These are phyloP conservation scores for Wickerhamomyces silvicola DNA, from an alignment of 805 yeast genomes.

Conservation along the genomic window DNA sequence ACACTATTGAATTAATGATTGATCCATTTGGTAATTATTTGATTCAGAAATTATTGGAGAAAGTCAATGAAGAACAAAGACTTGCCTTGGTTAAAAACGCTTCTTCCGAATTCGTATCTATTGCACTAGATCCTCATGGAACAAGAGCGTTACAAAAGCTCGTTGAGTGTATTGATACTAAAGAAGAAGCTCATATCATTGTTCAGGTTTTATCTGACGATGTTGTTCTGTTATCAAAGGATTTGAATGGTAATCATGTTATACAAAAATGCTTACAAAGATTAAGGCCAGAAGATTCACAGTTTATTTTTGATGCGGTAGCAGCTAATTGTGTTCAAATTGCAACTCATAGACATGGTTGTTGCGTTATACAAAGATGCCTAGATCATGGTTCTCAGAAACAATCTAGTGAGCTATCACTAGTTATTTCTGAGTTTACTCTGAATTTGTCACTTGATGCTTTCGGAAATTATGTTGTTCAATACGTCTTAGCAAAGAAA, in stretches of 20 bases:
- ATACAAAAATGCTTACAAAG: constrained; percentile 86
- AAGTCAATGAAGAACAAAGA: constrained; percentile 64
- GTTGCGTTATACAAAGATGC: constrained; percentile 94
- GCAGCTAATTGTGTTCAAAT: constrained; percentile 65
- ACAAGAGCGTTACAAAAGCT: constrained; percentile 91
- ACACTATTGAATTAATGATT: constrained; percentile 81
- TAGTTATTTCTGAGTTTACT: constrained; percentile 62
- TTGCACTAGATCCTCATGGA: constrained; percentile 92
- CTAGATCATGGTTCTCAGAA: constrained; percentile 75
- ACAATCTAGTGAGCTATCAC: constrained; percentile 64
- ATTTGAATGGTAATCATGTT: constrained; percentile 94
- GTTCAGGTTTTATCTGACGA: constrained; percentile 57
- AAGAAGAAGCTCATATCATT: constrained; percentile 63
- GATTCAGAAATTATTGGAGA: constrained; percentile 83
- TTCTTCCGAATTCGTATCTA: constrained; percentile 63
- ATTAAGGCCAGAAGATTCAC: constrained; percentile 60
- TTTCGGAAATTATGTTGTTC: constrained; percentile 95
- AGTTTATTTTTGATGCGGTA: constrained; percentile 87
- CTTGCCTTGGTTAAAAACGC: constrained; percentile 63
- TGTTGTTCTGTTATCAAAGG: constrained; percentile 76
- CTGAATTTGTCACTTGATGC: constrained; percentile 78
- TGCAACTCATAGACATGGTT: constrained; percentile 95
- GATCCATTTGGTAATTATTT: constrained; percentile 98
- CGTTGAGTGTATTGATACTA: constrained; percentile 71
- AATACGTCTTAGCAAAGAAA: constrained; percentile 65